These are phyloP conservation scores for Globisporangium lucens DNA, from an alignment of 352 stramenopile species.

Conservation along the genomic window DNA sequence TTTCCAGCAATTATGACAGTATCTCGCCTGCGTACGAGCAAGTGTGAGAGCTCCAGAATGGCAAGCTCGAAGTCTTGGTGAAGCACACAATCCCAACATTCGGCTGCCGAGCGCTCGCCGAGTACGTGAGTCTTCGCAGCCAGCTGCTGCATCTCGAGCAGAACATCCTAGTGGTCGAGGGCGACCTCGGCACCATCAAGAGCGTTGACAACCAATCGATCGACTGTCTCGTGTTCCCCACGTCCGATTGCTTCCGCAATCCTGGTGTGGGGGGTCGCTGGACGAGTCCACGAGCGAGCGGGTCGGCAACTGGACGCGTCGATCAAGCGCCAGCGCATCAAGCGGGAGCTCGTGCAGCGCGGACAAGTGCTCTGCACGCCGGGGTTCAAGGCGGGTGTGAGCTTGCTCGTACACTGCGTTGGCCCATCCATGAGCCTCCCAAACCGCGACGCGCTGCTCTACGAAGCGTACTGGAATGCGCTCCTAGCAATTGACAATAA, in stretches of 20 bases:
- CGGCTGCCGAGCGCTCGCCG: conserved; percentile 16
- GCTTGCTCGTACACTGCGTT: conserved; percentile 59
- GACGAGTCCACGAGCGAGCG: conserved; percentile 42
- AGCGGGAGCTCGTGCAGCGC: background rate
- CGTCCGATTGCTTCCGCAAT: conserved; percentile 36
- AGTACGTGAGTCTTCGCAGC: conserved; percentile 42
- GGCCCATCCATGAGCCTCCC: conserved; percentile 20
- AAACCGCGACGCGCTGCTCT: conserved; percentile 27
- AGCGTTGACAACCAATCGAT: conserved; percentile 22
- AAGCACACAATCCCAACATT: background rate
- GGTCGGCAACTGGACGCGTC: conserved; percentile 25
- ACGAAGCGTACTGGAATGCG: conserved; percentile 51
- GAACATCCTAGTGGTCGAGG: conserved; percentile 33
- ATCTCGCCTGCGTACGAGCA: background rate
- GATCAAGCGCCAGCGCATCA: conserved; percentile 2
- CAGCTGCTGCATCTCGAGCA: conserved; percentile 36
- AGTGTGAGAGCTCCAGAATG: background rate
- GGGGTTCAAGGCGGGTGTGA: conserved; percentile 35
- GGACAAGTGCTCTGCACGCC: conserved; percentile 35
- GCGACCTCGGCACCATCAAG: conserved; percentile 42
- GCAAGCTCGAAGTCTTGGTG: conserved; percentile 4
- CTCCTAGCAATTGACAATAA: conserved; percentile 29
- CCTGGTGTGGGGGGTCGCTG: conserved; percentile 31
- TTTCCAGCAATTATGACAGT: background rate
- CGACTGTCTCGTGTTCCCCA: conserved; percentile 67